These are phyloP conservation scores for Hymenoscyphus scutula DNA, from an alignment of 2,329 filamentous ascomycete species.

Conservation along the genomic window DNA sequence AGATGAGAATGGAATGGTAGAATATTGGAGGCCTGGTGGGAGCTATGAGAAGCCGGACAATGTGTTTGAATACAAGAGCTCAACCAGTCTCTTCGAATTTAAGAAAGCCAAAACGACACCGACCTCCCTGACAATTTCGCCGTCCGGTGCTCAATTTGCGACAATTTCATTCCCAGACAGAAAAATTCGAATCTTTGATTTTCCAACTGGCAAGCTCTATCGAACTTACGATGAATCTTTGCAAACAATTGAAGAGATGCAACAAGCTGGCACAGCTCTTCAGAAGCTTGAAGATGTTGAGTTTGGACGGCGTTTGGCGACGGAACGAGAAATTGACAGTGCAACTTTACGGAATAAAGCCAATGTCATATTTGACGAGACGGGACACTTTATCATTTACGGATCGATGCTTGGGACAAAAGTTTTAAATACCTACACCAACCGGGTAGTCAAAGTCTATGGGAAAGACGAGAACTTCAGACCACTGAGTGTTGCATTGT, in stretches of 20 bases:
- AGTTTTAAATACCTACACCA: conserved; percentile 93
- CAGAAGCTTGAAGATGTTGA: conserved; percentile 86
- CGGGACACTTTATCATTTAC: conserved; percentile 90
- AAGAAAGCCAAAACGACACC: conserved; percentile 91
- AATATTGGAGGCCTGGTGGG: conserved; percentile 86
- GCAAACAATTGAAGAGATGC: conserved; percentile 86
- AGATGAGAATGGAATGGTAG: conserved; percentile 88
- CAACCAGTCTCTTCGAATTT: conserved; percentile 93
- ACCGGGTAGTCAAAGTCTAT: conserved; percentile 86
- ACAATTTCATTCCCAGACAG: conserved; percentile 91
- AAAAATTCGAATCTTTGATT: conserved; percentile 91
- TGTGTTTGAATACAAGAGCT: conserved; percentile 90
- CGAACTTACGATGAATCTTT: conserved; percentile 95
- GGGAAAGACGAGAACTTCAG: conserved; percentile 87
- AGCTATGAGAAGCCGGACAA: conserved; percentile 87
- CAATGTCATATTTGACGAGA: conserved; percentile 94
- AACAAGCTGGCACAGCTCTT: conserved; percentile 82
- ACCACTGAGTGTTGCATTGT: conserved; percentile 77
- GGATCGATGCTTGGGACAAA: conserved; percentile 91
- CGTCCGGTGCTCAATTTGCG: conserved; percentile 80
- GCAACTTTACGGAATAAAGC: conserved; percentile 64
- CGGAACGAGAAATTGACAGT: conserved; percentile 82
- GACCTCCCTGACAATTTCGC: conserved; percentile 78
- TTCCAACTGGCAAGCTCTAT: conserved; percentile 80
- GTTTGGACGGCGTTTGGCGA: conserved; percentile 82